These are phyloP conservation scores for Metarhizium robertsii DNA, from an alignment of 2,329 filamentous ascomycete genomes.

Conservation along the genomic window DNA sequence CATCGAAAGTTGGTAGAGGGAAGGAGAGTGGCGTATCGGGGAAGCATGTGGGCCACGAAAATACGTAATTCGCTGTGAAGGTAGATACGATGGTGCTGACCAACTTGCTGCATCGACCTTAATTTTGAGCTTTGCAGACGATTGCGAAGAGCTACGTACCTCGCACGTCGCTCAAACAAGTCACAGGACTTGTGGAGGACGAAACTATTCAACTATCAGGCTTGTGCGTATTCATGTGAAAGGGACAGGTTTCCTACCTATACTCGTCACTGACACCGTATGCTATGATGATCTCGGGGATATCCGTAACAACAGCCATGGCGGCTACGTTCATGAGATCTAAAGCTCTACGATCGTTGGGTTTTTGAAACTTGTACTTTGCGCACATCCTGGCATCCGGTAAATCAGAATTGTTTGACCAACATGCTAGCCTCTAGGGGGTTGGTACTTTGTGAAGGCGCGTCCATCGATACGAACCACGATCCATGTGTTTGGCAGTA, in stretches of 20 bases:
- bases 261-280: constrained; percentile 96
- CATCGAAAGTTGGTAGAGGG: constrained; percentile 85
- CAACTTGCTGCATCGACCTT: constrained; percentile 56
- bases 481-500: constrained; percentile 91
- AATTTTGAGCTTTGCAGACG: neutral
- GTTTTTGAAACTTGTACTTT: constrained; percentile 80
- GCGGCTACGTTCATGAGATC: constrained; percentile 94
- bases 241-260: constrained; percentile 39
- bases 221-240: neutral
- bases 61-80: constrained; percentile 85
- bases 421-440: no score
- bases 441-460: constrained; percentile 77
- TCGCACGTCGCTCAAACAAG: constrained; percentile 77
- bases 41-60: constrained; percentile 71
- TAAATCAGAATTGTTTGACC: constrained; percentile 5
- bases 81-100: constrained; percentile 85
- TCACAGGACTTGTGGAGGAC: constrained; percentile 75
- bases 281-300: constrained; percentile 77
- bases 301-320: constrained; percentile 69
- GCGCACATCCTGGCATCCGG: constrained; percentile 55
- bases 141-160: constrained; percentile 36
- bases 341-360: constrained; percentile 79
- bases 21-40: constrained; percentile 58
- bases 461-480: constrained; percentile 89
- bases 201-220: constrained; percentile 48